Evolutionary conservation across 2,329 filamentous ascomycete species (phyloP).

Genomic region (Pseudovirgaria hyperparasitica): DNA sequence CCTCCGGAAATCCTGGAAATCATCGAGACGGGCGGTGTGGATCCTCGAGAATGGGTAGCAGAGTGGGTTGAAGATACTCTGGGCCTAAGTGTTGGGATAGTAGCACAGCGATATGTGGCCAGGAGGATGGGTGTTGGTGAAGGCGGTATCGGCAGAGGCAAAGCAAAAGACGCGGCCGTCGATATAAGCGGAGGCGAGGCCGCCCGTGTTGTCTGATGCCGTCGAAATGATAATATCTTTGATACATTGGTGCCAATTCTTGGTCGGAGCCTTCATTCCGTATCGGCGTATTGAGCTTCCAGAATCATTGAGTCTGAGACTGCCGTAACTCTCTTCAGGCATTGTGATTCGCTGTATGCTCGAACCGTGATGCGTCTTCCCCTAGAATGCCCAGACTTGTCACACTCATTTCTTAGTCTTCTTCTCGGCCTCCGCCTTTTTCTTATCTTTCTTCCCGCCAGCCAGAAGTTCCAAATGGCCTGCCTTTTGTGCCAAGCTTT

Average conservation of each 20-base stretch:
- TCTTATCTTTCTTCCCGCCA: slow-evolving; percentile 48
- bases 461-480: slow-evolving; percentile 58
- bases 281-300: no score
- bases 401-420: slow-evolving; percentile 6
- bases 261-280: neutral
- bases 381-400: neutral
- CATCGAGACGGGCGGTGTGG: slow-evolving; percentile 59
- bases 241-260: slow-evolving; percentile 1
- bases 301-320: no score
- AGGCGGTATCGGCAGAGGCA: slow-evolving; percentile 50
- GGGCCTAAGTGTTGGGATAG: slow-evolving; percentile 63
- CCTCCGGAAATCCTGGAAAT: slow-evolving; percentile 84
- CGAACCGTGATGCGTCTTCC: slow-evolving; percentile 1
- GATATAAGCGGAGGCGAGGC: slow-evolving; percentile 48
- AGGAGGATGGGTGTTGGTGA: slow-evolving; percentile 92
- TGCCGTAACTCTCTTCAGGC: no score
- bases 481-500: slow-evolving; percentile 50
- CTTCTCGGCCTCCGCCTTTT: slow-evolving; percentile 8
- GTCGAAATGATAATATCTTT: neutral
- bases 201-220: slow-evolving; percentile 36
- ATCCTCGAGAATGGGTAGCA: slow-evolving; percentile 91
- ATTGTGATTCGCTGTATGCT: no score
- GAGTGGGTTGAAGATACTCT: slow-evolving; percentile 93
- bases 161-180: slow-evolving; percentile 40
- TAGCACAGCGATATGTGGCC: slow-evolving; percentile 92